Evolutionary conservation across 495 filamentous ascomycete genomes (phyloP), one percentile per base, ranked within the genome.

Genomic region (Aspergillus asperescens): DNA sequence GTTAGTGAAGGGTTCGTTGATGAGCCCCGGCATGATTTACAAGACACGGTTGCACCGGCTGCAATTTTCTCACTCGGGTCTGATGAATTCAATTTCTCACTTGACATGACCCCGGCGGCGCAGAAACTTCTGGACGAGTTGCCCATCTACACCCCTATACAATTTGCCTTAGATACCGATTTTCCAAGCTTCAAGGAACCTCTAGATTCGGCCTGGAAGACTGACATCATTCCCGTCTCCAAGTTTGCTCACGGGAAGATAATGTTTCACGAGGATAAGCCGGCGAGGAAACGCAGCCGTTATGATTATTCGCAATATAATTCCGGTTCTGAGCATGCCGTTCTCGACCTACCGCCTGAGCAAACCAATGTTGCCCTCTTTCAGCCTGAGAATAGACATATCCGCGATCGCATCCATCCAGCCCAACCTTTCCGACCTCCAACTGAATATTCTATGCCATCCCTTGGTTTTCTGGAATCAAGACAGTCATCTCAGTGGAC

Each of bases 351-450:
- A 4, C 75, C 76, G 0, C 86, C 91, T 7, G 86, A 88, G 59
- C 84, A 86, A 58, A 82, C 78, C 2, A 78, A 86, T 49, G 87
- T 95, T 54, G 91, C 90, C 2, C 73, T 98, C 7, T 98, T 97
- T 72, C 81, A 81, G 40, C 86, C 90, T 0, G 89, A 95, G 50
- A 93, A 92, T 72, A 94, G 91, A 64, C 80, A 82, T 42, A 89
- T 95, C 23, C 82, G 91, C 46, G 91, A 96, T 59, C 82, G 93
- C 7, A 82, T 97, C 12, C 89, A 96, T 60, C 89, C 89, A n/a
- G 84, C 86, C 4, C 90, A 96, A 65, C 84, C 90, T 43, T 96
- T 97, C 69, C 78, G 90, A 51, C 92, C 92, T n/a, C 93, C 93
- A 10, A 86, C 85, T 5, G 91, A 96, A 65, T 80, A 88, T 65